phyloP scores from a whole-genome alignment of 1,284 basidiomycete species.

The Testicularia cyperi region DNA sequence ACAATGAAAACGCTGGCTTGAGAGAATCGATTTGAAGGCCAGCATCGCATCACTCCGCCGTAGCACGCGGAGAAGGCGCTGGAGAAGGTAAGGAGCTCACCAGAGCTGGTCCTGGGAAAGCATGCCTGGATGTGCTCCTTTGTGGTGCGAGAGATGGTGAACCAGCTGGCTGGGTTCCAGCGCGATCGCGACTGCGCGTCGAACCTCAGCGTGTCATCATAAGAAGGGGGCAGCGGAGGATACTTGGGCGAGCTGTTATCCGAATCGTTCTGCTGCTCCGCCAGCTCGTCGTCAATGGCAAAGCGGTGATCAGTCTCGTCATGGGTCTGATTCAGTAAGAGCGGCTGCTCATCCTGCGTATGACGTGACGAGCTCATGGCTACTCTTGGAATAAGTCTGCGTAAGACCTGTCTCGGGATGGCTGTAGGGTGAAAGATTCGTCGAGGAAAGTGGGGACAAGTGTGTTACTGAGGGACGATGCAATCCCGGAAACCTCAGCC shows the following conservation, averaged over 20 bases:
- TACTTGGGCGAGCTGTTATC: conserved; percentile 35
- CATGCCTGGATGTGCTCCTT: conserved; percentile 39
- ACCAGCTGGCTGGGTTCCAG: conserved; percentile 32
- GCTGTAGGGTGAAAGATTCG: too few relatives aligned
- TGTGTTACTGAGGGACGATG: too few relatives aligned
- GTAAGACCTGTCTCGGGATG: too few relatives aligned
- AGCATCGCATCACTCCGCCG: conserved; percentile 26
- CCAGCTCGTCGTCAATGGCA: conserved; percentile 43
- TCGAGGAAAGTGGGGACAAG: too few relatives aligned
- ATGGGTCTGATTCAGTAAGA: conserved; percentile 16
- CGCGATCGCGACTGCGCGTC: conserved; percentile 10
- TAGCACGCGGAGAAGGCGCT: conserved; percentile 19
- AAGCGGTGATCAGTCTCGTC: conserved; percentile 41
- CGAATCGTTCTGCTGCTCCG: conserved; percentile 7
- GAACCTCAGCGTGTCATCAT: conserved; percentile 36
- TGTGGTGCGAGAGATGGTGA: conserved; percentile 32
- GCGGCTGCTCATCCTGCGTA: conserved; percentile 25
- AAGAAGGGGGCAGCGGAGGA: conserved; percentile 46
- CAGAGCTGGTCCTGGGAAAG: conserved; percentile 26
- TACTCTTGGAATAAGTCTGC: too few relatives aligned
- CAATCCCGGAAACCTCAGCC: too few relatives aligned
- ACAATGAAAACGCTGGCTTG: conserved; percentile 47
- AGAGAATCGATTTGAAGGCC: conserved; percentile 44
- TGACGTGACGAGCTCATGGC: conserved; percentile 17
- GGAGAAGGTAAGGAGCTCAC: conserved; percentile 25